phyloP scores from a whole-genome alignment of 1,139 yeast genomes.

The Taphrina deformans region DNA sequence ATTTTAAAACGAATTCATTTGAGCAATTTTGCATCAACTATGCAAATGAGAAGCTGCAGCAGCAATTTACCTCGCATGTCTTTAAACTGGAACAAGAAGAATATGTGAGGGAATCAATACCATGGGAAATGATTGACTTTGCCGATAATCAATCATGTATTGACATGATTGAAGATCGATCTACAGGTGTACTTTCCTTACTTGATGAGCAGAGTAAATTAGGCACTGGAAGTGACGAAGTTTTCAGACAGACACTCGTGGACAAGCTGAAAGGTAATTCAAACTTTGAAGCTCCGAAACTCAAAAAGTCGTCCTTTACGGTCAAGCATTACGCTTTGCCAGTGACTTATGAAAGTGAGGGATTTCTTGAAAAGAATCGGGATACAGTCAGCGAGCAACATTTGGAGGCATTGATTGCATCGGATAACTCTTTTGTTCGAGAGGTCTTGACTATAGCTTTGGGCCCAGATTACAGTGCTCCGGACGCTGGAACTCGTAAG shows the following conservation, averaged over 20 bases:
- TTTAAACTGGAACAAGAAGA: constrained; percentile 97
- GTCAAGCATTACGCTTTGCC: constrained; percentile 94
- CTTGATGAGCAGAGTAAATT: constrained; percentile 93
- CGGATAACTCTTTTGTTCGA: constrained; percentile 65
- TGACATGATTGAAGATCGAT: constrained; percentile 79
- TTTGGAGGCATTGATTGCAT: constrained; percentile 71
- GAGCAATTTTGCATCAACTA: constrained; percentile 98
- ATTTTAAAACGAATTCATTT: constrained; percentile 87
- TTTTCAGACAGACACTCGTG: constrained; percentile 58
- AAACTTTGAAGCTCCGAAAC: constrained; percentile 89
- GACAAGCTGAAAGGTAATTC: constrained; percentile 85
- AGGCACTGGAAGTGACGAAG: constrained; percentile 91
- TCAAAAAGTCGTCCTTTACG: constrained; percentile 86
- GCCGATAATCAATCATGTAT: constrained; percentile 98
- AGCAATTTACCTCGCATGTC: constrained; percentile 95
- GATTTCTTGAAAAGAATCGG: constrained; percentile 93
- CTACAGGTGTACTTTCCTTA: constrained; percentile 76
- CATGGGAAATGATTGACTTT: constrained; percentile 96
- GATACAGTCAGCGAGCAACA: constrained; percentile 97
- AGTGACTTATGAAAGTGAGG: constrained; percentile 88
- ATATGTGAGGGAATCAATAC: constrained; percentile 84
- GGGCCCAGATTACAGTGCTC: constrained; percentile 44
- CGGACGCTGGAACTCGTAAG: constrained; percentile 33
- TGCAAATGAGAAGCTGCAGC: constrained; percentile 96
- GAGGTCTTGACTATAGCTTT: constrained; percentile 63